Evolutionary conservation across 176 grass and related monocot genomes (phyloP), one percentile per base, ranked within the genome.

Genomic region (Bothriochloa decipiens): DNA sequence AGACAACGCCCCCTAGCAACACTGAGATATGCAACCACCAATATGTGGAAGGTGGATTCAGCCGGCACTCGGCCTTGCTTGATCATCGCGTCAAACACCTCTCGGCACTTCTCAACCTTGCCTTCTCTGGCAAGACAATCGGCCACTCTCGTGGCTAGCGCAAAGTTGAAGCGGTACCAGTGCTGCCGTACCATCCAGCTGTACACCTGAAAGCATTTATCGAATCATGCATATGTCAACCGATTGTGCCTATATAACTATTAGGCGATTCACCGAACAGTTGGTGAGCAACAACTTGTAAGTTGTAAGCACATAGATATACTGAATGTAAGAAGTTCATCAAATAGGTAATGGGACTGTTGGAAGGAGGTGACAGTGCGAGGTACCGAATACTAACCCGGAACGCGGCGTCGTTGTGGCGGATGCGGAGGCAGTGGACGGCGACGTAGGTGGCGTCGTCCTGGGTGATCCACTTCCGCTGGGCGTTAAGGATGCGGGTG

Each of bases 401-500:
- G 80, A 96, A 94, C n/a, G 89, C 91, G 15, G 93, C 90, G 82
- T 94, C 93, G 50, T 99, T 96, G 72, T 96, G 87, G 72, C 96
- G 93, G 84, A 92, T 96, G 65, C 96, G 87, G 76, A 99, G 87
- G 74, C 91, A 99, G 29, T 99, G 96, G 36, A 94, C 93, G 5
- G 81, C 55, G 22, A 99, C 70, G 87, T 99, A 99, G 80, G 96
- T 99, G 61, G 88, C 81, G 75, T 99, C 96, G 10, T 99, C 93
- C 78, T 96, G 96, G 15, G 68, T 90, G 72, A 99, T 72, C 96
- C 96, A 99, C 78, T 99, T 96, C 53, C 90, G 88, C 88, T 99
- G 96, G 35, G 91, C 96, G 68, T 99, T 99, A 86, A 99, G 96
- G 76, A 99, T 93, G 81, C 96, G 92, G 75, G 92, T 92, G 72